phyloP scores from a whole-genome alignment of 306 rosid genomes.

The Hippophae gyantsensis region DNA sequence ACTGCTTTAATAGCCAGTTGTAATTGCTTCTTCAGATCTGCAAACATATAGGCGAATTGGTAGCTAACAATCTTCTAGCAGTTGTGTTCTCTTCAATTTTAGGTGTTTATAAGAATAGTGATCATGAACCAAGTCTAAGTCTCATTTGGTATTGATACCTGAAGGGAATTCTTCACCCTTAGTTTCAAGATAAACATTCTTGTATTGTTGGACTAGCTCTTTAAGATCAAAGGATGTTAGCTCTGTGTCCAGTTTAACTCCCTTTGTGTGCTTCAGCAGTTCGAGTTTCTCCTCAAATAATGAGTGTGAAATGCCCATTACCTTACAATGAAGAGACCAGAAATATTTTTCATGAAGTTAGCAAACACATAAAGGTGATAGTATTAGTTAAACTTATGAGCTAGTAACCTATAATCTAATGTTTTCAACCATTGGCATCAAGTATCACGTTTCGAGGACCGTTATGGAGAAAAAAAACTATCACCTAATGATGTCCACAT shows the following conservation, averaged over 20 bases:
- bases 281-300: slow-evolving; percentile 79
- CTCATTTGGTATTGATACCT: slow-evolving; percentile 35
- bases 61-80: neutral
- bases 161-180: slow-evolving; percentile 70
- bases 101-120: neutral
- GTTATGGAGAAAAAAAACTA: neutral
- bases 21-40: slow-evolving; percentile 89
- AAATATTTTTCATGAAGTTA: neutral
- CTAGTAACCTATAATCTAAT: too few relatives aligned
- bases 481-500: too few relatives aligned
- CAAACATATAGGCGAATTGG: slow-evolving; percentile 13
- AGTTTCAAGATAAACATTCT: slow-evolving; percentile 60
- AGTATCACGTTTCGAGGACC: neutral
- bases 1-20: slow-evolving; percentile 77
- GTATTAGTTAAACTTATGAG: too few relatives aligned
- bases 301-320: slow-evolving; percentile 78
- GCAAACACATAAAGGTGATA: neutral
- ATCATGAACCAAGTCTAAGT: too few relatives aligned
- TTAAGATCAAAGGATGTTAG: slow-evolving; percentile 69
- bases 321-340: slow-evolving; percentile 36
- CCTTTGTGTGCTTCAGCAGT: slow-evolving; percentile 44
- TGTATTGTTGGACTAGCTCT: slow-evolving; percentile 74
- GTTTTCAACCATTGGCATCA: neutral
- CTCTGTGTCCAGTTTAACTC: slow-evolving; percentile 53
- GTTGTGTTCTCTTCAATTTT: slow-evolving; percentile 2